A percentile compares a stretch with the other conserved stretches of the same genome.
Conservation (phyloP, 495 filamentous ascomycete genomes). For the Pseudevernia furfuracea region DNA sequence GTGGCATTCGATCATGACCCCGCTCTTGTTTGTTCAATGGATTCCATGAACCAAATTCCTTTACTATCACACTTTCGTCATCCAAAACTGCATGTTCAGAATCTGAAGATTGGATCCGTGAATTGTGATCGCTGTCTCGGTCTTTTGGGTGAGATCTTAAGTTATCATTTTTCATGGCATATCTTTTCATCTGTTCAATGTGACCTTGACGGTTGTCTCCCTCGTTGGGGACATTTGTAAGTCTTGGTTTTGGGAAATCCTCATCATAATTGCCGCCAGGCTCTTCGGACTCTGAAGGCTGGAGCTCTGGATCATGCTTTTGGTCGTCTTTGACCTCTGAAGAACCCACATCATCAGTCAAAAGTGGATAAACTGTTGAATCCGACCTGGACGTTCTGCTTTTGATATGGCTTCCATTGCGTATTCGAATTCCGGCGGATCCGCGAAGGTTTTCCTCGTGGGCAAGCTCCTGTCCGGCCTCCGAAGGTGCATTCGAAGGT, state of each 20-base stretch:
- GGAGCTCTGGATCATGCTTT: neutral
- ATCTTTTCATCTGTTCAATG: neutral
- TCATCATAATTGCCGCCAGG: neutral
- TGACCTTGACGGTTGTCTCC: neutral
- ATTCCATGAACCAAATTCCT: neutral
- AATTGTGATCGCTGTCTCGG: neutral
- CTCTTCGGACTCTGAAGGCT: neutral
- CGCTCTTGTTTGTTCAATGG: neutral
- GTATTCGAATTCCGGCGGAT: neutral
- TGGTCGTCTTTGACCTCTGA: neutral
- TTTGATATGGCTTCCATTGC: neutral
- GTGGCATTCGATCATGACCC: neutral
- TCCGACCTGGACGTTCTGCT: neutral
- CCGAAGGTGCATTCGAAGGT: too few relatives aligned
- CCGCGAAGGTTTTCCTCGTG: too few relatives aligned
- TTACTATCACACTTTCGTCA: neutral
- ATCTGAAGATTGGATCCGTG: neutral
- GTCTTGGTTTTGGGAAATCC: neutral
- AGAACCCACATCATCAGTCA: neutral
- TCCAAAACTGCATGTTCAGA: neutral
- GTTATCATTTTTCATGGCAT: neutral
- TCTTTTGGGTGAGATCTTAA: neutral
- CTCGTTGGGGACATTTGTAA: neutral
- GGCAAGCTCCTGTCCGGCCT: too few relatives aligned
- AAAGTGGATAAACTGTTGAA: neutral